Conservation (phyloP, 2,329 filamentous ascomycete genomes). For the Fusarium annulatum region DNA sequence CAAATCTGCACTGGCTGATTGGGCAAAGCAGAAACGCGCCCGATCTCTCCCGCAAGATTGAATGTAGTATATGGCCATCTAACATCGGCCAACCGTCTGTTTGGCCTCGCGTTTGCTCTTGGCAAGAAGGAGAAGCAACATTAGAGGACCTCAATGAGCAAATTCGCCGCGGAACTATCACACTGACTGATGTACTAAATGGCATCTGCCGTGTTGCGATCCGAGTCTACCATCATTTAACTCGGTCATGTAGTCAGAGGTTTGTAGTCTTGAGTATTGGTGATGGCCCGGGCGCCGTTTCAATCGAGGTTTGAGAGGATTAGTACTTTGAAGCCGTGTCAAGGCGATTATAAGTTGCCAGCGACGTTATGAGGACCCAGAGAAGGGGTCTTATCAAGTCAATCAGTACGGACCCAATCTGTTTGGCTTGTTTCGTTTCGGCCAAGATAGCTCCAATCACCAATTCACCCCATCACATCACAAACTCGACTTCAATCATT, state of each 20-base stretch:
- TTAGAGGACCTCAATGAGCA: not conserved
- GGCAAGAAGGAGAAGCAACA: not conserved
- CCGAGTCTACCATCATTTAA: fast-evolving
- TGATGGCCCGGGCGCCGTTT: not conserved
- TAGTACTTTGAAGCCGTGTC: fast-evolving
- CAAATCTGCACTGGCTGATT: not conserved
- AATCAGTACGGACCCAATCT: fast-evolving
- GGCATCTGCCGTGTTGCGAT: fast-evolving
- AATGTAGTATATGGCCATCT: not conserved
- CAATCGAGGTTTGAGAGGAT: not conserved
- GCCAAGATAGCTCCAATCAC: fast-evolving
- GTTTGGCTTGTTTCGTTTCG: fast-evolving
- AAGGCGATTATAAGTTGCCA: fast-evolving
- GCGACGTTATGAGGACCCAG: fast-evolving
- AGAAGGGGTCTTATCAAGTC: fast-evolving
- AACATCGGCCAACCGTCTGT: not conserved
- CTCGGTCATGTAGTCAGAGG: not conserved
- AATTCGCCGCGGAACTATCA: fast-evolving
- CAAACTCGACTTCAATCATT: not conserved
- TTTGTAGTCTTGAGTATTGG: not conserved
- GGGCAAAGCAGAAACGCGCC: fast-evolving
- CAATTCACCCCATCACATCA: not conserved
- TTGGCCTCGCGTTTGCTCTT: not conserved
- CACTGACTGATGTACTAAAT: fast-evolving
- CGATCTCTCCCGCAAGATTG: fast-evolving